Percentiles rank a stretch among this genome's conserved stretches.
Conservation (phyloP, 257 asterid genomes). For the Buddleja alternifolia region DNA sequence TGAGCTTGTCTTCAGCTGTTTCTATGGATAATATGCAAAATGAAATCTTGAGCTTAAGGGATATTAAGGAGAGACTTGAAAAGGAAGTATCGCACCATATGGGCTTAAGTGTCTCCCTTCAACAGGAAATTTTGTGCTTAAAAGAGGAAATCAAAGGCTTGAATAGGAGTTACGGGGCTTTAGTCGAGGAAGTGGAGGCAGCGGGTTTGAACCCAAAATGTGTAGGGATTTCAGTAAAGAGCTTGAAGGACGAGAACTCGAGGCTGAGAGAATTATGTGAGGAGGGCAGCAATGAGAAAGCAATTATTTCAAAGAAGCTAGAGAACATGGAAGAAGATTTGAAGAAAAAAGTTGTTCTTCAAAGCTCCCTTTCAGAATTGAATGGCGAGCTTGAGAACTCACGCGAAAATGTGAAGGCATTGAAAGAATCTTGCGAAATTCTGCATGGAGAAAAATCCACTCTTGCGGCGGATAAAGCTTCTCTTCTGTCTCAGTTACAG, state of each 20-base stretch:
- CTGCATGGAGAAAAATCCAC: conserved; percentile 62
- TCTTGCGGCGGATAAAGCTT: conserved; percentile 79
- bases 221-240: conserved; percentile 49
- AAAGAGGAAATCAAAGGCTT: conserved; percentile 72
- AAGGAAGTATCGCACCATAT: conserved; percentile 67
- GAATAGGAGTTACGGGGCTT: conserved; percentile 52
- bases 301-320: conserved; percentile 55
- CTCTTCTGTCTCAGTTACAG: conserved; percentile 74
- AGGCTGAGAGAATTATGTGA: conserved; percentile 54
- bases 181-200: conserved; percentile 70
- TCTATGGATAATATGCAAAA: conserved; percentile 67
- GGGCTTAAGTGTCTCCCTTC: conserved; percentile 52
- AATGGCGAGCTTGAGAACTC: conserved; percentile 64
- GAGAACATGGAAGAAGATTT: conserved; percentile 64
- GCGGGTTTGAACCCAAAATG: conserved; percentile 60
- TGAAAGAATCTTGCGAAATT: conserved; percentile 63
- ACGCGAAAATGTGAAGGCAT: conserved; percentile 42
- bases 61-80: conserved; percentile 74
- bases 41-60: conserved; percentile 64
- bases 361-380: conserved; percentile 58
- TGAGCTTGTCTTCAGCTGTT: conserved; percentile 49
- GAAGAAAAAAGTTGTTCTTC: conserved; percentile 49
- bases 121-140: conserved; percentile 60
- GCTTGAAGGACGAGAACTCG: conserved; percentile 66
- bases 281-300: conserved; percentile 55